A percentile compares a stretch with the other conserved stretches of the same genome.
Evolutionary conservation across 495 filamentous ascomycete genomes (phyloP).

Genomic region (Talaromyces wortmannii): DNA sequence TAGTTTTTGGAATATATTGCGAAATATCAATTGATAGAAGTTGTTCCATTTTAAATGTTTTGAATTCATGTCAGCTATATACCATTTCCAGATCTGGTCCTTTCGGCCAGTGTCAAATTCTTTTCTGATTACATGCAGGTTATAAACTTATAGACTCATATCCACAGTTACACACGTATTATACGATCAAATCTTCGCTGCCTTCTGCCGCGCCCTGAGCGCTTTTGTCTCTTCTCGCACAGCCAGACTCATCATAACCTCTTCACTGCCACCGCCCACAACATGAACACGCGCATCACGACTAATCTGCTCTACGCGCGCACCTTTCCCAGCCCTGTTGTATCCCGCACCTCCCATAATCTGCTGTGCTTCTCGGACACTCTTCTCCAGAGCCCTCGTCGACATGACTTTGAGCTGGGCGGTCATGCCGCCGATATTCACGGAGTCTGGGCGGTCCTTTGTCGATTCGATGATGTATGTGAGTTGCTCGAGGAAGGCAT

Average conservation of each 20-base stretch:
- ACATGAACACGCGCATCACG: constrained; percentile 51
- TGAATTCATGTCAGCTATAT: too few species aligned
- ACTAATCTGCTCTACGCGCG: constrained; percentile 49
- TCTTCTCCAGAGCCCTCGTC: constrained; percentile 47
- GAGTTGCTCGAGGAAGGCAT: constrained; percentile 42
- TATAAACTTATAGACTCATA: too few species aligned
- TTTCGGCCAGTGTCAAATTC: not conserved
- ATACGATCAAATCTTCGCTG: constrained; percentile 12
- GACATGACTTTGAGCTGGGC: constrained; percentile 47
- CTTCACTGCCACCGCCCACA: constrained; percentile 51
- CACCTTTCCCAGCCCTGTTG: constrained; percentile 43
- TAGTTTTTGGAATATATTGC: too few species aligned
- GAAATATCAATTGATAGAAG: too few species aligned
- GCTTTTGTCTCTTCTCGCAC: constrained; percentile 38
- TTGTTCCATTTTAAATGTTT: too few species aligned
- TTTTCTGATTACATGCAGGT: not conserved
- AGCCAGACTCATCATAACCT: constrained; percentile 49
- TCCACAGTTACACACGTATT: not conserved
- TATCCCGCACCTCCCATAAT: constrained; percentile 53
- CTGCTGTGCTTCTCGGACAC: constrained; percentile 54
- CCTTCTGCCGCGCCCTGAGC: constrained; percentile 21
- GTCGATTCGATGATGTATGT: constrained; percentile 36
- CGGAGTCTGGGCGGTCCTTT: constrained; percentile 26
- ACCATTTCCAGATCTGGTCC: too few species aligned
- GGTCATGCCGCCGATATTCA: constrained; percentile 42